Percentiles rank a stretch among this genome's conserved stretches.
phyloP scores from a whole-genome alignment of 2,329 filamentous ascomycete species.

The Tothia fuscella region DNA sequence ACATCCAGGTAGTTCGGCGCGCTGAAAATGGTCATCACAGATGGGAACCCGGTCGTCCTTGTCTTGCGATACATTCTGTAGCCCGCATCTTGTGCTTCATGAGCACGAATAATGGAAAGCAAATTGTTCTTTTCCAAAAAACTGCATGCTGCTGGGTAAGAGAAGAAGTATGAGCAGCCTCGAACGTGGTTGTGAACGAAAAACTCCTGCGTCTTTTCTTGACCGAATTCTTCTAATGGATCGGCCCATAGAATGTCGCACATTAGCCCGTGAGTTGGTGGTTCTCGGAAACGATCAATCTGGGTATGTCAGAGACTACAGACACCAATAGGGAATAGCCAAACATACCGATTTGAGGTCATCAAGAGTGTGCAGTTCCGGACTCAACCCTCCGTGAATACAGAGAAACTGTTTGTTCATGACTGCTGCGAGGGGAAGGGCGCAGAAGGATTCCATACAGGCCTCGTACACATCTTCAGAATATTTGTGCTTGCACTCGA shows the following conservation, averaged over 20 bases:
- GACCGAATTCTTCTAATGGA: constrained; percentile 93
- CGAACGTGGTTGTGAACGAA: constrained; percentile 98
- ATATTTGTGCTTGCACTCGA: constrained; percentile 99
- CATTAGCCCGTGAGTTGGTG: constrained; percentile 95
- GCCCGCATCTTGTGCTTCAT: constrained; percentile 96
- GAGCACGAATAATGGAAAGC: constrained; percentile 89
- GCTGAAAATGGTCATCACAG: constrained; percentile 99
- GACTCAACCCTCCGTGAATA: constrained; percentile 92
- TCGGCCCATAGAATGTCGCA: constrained; percentile 99
- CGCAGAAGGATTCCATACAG: constrained; percentile 97
- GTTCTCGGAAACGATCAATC: constrained; percentile 97
- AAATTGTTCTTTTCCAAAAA: constrained; percentile 99
- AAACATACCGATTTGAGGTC: constrained; percentile 80
- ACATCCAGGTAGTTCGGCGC: constrained; percentile 98
- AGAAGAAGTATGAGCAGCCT: constrained; percentile 99
- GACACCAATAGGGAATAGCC: background rate
- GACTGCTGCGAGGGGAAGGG: constrained; percentile 80
- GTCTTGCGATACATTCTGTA: constrained; percentile 99
- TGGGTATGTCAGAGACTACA: too few species aligned
- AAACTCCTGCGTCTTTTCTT: constrained; percentile 96
- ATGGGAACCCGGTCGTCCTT: constrained; percentile 92
- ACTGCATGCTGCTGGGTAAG: constrained; percentile 89
- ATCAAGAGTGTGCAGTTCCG: constrained; percentile 89
- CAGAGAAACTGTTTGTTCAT: constrained; percentile 99
- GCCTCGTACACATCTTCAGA: constrained; percentile 92